These are phyloP conservation scores for Miscanthus lutarioriparius DNA, from an alignment of 176 grass and related monocot genomes.

Conservation along the genomic window DNA sequence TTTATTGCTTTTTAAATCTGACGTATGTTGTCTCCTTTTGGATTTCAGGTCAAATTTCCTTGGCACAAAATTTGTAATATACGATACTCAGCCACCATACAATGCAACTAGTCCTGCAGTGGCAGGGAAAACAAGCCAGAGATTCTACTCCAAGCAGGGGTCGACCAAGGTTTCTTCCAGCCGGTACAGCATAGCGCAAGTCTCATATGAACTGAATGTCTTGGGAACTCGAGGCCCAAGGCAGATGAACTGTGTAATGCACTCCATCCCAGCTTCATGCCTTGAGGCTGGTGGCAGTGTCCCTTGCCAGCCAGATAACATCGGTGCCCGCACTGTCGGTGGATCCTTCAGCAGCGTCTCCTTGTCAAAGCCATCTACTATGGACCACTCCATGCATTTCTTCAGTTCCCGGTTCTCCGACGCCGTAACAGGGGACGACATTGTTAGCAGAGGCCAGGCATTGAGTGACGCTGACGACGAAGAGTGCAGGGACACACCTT, in stretches of 20 bases:
- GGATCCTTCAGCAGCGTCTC: constrained; percentile 56
- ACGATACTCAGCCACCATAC: constrained; percentile 59
- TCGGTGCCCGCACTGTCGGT: constrained; percentile 30
- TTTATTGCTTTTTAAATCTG: neutral
- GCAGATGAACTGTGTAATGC: constrained; percentile 79
- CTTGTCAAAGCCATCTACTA: constrained; percentile 36
- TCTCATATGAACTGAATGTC: constrained; percentile 80
- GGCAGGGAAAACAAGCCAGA: constrained; percentile 50
- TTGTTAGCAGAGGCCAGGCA: neutral
- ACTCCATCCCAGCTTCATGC: constrained; percentile 72
- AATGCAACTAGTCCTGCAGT: constrained; percentile 33
- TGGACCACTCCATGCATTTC: constrained; percentile 61
- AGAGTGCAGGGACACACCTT: constrained; percentile 45
- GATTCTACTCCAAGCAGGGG: constrained; percentile 65
- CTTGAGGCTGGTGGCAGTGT: constrained; percentile 64
- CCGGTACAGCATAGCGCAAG: constrained; percentile 62
- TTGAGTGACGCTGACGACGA: neutral
- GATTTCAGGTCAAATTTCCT: constrained; percentile 78
- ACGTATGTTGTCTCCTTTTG: constrained; percentile 17
- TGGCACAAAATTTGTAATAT: constrained; percentile 82
- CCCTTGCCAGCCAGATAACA: constrained; percentile 56
- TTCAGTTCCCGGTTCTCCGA: constrained; percentile 70
- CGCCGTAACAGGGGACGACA: constrained; percentile 12
- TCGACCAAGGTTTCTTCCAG: constrained; percentile 47
- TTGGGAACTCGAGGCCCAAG: constrained; percentile 89